These are phyloP conservation scores for Yarrowia sp. DNA, from an alignment of 805 yeast genomes.

Conservation along the genomic window DNA sequence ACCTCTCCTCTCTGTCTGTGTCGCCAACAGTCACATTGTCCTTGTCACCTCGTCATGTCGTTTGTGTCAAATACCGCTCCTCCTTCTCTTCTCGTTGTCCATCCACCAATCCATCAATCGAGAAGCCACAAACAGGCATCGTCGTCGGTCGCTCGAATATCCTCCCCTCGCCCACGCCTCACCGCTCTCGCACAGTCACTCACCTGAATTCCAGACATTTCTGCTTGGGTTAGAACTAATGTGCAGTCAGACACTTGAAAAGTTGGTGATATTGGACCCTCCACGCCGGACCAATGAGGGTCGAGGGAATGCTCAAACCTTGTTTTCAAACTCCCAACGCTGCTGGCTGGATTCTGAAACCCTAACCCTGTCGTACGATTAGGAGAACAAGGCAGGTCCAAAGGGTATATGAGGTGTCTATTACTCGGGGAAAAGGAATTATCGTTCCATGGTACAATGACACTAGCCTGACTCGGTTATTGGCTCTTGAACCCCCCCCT, in stretches of 20 bases:
- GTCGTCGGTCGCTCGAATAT: background rate
- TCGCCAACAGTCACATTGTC: background rate
- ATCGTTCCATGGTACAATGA: too few relatives aligned
- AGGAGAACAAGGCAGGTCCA: too few relatives aligned
- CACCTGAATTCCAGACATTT: constrained; percentile 40
- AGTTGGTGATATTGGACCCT: constrained; percentile 25
- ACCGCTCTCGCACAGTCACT: constrained; percentile 7
- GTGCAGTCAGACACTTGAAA: constrained; percentile 26
- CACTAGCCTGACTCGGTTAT: too few relatives aligned
- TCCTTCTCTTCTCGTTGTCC: background rate
- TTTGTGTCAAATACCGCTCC: background rate
- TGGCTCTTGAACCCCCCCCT: too few relatives aligned
- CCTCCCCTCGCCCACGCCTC: background rate
- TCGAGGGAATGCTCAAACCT: constrained; percentile 31
- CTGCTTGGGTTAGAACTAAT: constrained; percentile 36
- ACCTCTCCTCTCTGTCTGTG: background rate
- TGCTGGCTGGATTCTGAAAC: background rate
- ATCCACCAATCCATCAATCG: constrained; percentile 3
- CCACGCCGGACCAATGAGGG: constrained; percentile 22
- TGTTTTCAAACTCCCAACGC: constrained; percentile 19
- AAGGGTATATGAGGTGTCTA: too few relatives aligned
- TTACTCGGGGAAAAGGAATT: too few relatives aligned
- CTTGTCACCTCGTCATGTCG: background rate
- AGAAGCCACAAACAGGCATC: background rate
- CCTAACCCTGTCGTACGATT: constrained; percentile 4